phyloP scores from a whole-genome alignment of 2,329 filamentous ascomycete species.

The Elsinoe batatas region DNA sequence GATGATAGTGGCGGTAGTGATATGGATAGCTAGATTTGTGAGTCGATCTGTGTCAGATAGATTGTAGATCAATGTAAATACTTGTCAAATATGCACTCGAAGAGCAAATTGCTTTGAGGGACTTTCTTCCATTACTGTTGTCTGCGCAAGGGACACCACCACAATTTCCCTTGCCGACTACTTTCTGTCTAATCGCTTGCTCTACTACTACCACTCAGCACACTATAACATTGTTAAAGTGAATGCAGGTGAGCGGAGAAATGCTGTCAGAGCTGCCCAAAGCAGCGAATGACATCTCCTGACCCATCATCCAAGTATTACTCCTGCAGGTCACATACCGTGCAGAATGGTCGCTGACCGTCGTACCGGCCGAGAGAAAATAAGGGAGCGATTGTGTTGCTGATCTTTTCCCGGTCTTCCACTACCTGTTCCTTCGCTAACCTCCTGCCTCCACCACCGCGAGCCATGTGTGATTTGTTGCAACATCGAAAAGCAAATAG shows the following conservation, averaged over 20 bases:
- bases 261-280: not conserved
- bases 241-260: not conserved
- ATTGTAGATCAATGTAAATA: constrained; percentile 3
- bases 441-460: not conserved
- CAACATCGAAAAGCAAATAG: constrained; percentile 5
- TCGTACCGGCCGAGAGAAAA: constrained; percentile 3
- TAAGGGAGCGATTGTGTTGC: constrained; percentile 3
- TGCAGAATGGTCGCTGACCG: constrained; percentile 8
- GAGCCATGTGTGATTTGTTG: constrained; percentile 7
- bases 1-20: constrained; percentile 37
- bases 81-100: not conserved
- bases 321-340: constrained; percentile 1
- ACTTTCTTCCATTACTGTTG: constrained; percentile 9
- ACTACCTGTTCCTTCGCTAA: not conserved
- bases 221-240: constrained; percentile 5
- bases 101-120: not conserved
- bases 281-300: not conserved
- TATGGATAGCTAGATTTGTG: constrained; percentile 23
- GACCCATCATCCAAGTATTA: constrained; percentile 4
- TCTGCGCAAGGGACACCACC: constrained; percentile 7
- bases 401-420: not conserved
- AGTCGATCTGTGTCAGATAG: not conserved
- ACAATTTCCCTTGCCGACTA: constrained; percentile 10
- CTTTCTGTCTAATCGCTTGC: constrained; percentile 9
- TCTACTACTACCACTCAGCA: not conserved